Base-by-base conservation (phyloP, 306 rosid genomes). In the Sesbania bispinosa region DNA sequence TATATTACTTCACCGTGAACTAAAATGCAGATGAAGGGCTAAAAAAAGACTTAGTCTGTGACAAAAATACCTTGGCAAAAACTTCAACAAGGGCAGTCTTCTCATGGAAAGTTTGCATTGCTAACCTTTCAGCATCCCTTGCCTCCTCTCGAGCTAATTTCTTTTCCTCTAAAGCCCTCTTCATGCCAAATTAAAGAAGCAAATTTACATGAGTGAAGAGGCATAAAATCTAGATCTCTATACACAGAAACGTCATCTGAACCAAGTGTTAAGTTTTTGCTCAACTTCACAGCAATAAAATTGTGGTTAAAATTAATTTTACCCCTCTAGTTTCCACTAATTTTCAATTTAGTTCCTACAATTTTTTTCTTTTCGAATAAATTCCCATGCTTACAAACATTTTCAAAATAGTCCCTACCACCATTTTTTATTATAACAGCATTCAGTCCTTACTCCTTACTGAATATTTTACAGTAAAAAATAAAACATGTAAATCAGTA, bases 121-220 rank as follows among this genome's bases (percentile, higher is more conserved):
- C 90, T 53, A 69, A 77, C 78, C 88, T 90, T 81, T 90, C 97
- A 54, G 83, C 84, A 58, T 84, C 83, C 72, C 68, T 88, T 15
- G 88, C 96, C 60, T 80, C 92, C 78, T 90, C 98, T 64, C 88
- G 92, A 74, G 82, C 86, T 47, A 72, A 42, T 80, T 81, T 94
- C 77, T 81, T 82, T 70, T 90, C 98, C 83, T 89, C 98, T 58
- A 94, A 75, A 71, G 92, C 89, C 82, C 88, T 94, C 97, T 92
- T 76, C 47, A 64, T 62, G 79, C 20, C 26, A 75, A 61, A 78
- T 66, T 29, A 36, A 6, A 39, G 18, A 66, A 75, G 20, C 52
- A 20, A 68, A 65, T 14, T 78, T 27, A 82, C 23, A 52, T 15
- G 39, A 53, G 76, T 32, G 57, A 20, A 57, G 8, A 29, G 5